phyloP scores from a whole-genome alignment of 768 basidiomycete genomes.

The Tephrocybe sp. region DNA sequence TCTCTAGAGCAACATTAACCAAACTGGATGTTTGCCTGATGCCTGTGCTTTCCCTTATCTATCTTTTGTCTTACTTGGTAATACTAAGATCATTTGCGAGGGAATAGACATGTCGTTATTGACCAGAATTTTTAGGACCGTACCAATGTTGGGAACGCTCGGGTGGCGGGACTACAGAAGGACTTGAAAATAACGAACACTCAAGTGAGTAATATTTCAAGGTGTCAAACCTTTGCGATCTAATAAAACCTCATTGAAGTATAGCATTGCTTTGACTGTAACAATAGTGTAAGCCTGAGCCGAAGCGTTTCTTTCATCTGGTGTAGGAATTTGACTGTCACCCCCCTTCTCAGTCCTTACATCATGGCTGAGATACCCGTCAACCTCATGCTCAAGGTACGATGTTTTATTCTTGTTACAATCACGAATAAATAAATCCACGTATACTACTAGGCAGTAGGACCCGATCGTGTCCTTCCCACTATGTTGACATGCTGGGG shows the following conservation, averaged over 20 bases:
- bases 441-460: slow-evolving; percentile 28
- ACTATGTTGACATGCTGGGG: slow-evolving; percentile 46
- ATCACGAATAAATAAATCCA: not conserved
- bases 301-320: not conserved
- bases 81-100: not conserved
- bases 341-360: slow-evolving; percentile 9
- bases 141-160: slow-evolving; percentile 21
- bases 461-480: slow-evolving; percentile 46
- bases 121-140: slow-evolving; percentile 6
- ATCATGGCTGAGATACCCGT: slow-evolving; percentile 35
- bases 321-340: no score
- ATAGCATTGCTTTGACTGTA: slow-evolving; percentile 19
- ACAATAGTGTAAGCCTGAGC: slow-evolving; percentile 14
- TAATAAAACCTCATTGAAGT: slow-evolving; percentile 6
- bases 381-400: slow-evolving; percentile 34
- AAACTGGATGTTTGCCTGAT: not conserved
- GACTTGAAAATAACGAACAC: slow-evolving; percentile 17
- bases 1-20: not conserved
- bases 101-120: not conserved
- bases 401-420: not conserved
- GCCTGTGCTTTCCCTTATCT: not conserved
- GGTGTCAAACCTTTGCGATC: no score
- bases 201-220: slow-evolving; percentile 13
- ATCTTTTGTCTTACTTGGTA: not conserved
- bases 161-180: slow-evolving; percentile 18